A percentile compares a stretch with the other conserved stretches of the same genome.
These are phyloP conservation scores for Brassica napus DNA, from an alignment of 345 rosid species.

Conservation along the genomic window Da-Ae NC_063442.1:27056501-27057000, in stretches of 20 bases:
- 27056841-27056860: constrained; percentile 27
- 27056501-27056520: constrained; percentile 10
- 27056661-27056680: constrained; percentile 27
- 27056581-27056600: not conserved
- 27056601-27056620: constrained; percentile 8
- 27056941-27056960: not conserved
- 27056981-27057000: constrained; percentile 17
- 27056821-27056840: constrained; percentile 16
- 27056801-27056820: constrained; percentile 38
- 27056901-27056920: constrained; percentile 13
- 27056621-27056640: not conserved
- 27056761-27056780: constrained; percentile 11
- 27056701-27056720: constrained; percentile 39
- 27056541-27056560: constrained; percentile 15
- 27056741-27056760: not conserved
- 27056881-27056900: constrained; percentile 8
- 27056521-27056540: constrained; percentile 9
- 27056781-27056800: constrained; percentile 28
- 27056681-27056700: constrained; percentile 15
- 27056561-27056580: constrained; percentile 29
- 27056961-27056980: constrained; percentile 20
- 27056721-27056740: not conserved
- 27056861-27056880: constrained; percentile 34
- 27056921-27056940: constrained; percentile 32
- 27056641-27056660: constrained; percentile 25